Evolutionary conservation across 176 grass and related monocot species (phyloP), one percentile per base, ranked within the genome.

Genomic region (Oryza australiensis): DNA sequence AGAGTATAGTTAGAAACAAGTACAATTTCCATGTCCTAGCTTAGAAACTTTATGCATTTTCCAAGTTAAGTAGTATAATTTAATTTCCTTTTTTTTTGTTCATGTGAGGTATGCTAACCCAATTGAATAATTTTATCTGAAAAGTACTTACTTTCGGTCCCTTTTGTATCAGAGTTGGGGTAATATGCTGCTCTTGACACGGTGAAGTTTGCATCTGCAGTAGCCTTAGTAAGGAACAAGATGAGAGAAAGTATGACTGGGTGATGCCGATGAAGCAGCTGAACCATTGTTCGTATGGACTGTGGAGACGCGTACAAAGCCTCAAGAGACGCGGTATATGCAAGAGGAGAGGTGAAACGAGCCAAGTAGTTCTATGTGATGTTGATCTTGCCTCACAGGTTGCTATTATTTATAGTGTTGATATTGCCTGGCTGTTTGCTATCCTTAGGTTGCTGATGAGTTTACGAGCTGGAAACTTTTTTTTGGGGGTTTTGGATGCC

Each of bases 121-220:
- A 26, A 37, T 80, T 12, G 8, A n/a, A 78, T 45, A 40, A n/a
- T 45, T 55, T 42, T 63, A 72, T 76, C 60, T 78, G n/a, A 26
- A n/a, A 13, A 53, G 12, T 37, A 80, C 84, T 88, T 87, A 93
- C 90, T 67, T 35, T 87, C 30, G 3, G 80, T 85, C 18, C 86
- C 86, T 64, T 80, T 53, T 83, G 77, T 63, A 42, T 64, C 60
- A 26, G 94, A 87, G 66, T 91, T 91, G 59, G 80, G 86, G 76
- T 93, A 89, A 74, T 97, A 93, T 66, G 84, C 93, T 71, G 90
- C 90, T 70, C 65, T 88, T n/a, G 90, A 96, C 62, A 88, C 62
- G 11, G 75, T 88, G 83, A 91, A 96, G 68, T 67, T 73, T 26
- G 66, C 55, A 41, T 84, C 83, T 82, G 76, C 88, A 55, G 13